These are phyloP conservation scores for Exidia glandulosa DNA, from an alignment of 768 basidiomycete species.

Conservation along the genomic window DNA sequence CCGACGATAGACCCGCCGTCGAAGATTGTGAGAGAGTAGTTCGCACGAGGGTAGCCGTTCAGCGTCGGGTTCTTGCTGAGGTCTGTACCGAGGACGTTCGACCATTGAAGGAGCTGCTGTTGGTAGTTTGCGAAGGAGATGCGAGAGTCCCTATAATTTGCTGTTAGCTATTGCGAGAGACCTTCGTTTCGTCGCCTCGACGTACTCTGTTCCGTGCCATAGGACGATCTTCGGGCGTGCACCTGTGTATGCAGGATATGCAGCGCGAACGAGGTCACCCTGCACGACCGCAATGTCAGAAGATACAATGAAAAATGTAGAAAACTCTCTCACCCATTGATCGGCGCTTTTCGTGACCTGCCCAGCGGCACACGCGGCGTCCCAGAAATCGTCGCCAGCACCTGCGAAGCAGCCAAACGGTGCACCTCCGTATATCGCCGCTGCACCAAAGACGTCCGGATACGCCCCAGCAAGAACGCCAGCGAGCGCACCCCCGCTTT, in stretches of 20 bases:
- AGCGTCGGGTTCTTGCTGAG: background rate
- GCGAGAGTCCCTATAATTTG: conserved; percentile 31
- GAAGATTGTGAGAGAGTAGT: background rate
- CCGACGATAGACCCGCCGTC: background rate
- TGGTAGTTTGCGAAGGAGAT: conserved; percentile 38
- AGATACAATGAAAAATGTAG: background rate
- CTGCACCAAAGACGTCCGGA: conserved; percentile 42
- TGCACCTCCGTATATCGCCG: conserved; percentile 40
- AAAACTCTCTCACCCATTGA: conserved; percentile 22
- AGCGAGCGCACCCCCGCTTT: background rate
- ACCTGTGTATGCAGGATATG: conserved; percentile 45
- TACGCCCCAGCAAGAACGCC: conserved; percentile 39
- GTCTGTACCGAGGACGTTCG: conserved; percentile 36
- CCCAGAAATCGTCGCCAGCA: conserved; percentile 29
- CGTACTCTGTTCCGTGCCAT: conserved; percentile 32
- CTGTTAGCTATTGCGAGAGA: background rate
- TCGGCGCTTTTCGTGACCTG: conserved; percentile 31
- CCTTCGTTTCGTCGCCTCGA: background rate
- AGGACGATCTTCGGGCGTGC: conserved; percentile 38
- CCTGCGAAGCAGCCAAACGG: conserved; percentile 45
- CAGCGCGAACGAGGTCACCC: conserved; percentile 33
- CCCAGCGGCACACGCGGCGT: conserved; percentile 34
- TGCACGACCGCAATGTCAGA: background rate
- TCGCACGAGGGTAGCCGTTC: background rate
- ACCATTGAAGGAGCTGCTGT: conserved; percentile 46